Conservation (phyloP, 192 early-diverging fungal species). For the Gorgonomyces haynaldii region DNA sequence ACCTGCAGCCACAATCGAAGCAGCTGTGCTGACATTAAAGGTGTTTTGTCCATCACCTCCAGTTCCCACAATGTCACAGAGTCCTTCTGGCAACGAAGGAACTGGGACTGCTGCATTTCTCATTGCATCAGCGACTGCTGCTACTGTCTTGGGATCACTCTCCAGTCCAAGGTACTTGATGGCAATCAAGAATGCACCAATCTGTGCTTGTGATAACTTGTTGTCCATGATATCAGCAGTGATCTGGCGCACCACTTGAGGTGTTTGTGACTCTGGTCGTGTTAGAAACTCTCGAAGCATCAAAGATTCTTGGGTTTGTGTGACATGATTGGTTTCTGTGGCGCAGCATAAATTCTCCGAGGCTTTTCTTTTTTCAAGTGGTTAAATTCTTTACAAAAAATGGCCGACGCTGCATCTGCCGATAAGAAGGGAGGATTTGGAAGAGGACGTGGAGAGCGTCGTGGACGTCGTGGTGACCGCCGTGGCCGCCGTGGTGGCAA, state of each 20-base stretch:
- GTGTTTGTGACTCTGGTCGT: slow-evolving; percentile 47
- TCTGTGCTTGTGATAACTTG: slow-evolving; percentile 69
- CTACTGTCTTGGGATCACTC: slow-evolving; percentile 61
- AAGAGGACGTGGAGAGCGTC: slow-evolving; percentile 8
- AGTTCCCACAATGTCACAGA: slow-evolving; percentile 89
- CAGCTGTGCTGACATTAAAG: slow-evolving; percentile 91
- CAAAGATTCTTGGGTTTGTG: too few species aligned
- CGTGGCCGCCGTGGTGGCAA: slow-evolving; percentile 66
- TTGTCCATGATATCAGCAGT: slow-evolving; percentile 67
- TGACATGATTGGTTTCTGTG: too few species aligned
- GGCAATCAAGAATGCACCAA: slow-evolving; percentile 73
- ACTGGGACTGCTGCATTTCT: slow-evolving; percentile 46
- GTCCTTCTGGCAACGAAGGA: slow-evolving; percentile 25
- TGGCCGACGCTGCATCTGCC: slow-evolving; percentile 3
- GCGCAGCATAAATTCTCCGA: too few species aligned
- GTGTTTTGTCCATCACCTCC: slow-evolving; percentile 98
- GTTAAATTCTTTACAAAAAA: too few species aligned
- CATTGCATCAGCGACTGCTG: slow-evolving; percentile 64
- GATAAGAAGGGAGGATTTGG: neutral
- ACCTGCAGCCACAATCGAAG: slow-evolving; percentile 82
- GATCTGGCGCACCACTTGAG: slow-evolving; percentile 44
- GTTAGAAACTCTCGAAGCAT: too few species aligned
- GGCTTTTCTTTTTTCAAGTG: too few species aligned
- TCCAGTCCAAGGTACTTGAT: slow-evolving; percentile 64
- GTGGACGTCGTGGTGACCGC: slow-evolving; percentile 39